Base-by-base conservation (phyloP, 257 asterid species). In the Lithospermum erythrorhizon region DNA sequence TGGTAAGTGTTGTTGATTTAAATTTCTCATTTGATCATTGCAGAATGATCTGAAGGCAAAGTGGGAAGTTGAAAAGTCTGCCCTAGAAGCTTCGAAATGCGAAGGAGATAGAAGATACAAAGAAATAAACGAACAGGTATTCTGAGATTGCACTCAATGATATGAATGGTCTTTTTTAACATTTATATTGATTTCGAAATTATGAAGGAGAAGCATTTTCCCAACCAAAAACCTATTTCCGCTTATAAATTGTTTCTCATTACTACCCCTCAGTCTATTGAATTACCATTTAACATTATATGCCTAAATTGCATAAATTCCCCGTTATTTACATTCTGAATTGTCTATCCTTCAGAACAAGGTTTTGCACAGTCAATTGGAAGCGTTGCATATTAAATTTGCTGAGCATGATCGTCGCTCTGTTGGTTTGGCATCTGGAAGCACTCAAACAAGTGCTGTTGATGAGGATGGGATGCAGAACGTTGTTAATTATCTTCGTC, bases 401-500 rank as follows among this genome's bases (percentile, higher is more conserved):
- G 98, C 98, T 19, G 97, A 89, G 81, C 86, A 79, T 62, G 97
- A 89, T 65, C 73, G 83, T 21, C 68, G 55, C 58, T 76, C 75
- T 55, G 54, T 69, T 45, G 90, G 90, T 62, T 59, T 63, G 55
- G 72, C 83, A 67, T 72, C 78, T 70, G 95, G 93, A 62, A 81
- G 83, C 72, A 32, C 79, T 71, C 59, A 82, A 61, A 78, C 71
- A 53, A 67, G 68, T 47, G 51, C 67, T 70, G 37, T 76, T 8
- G 74, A 75, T 64, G 79, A 89, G 52, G 88, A 87, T 51, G 97
- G 95, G 68, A 30, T 93, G 78, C 94, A 81, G 61, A 76, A 65
- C 58, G 87, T 93, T 67, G 85, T 93, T 64, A 89, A 76, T 68
- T 93, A 88, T 80, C 96, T 93, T 19, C 82, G 95, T 18, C 82